Base-by-base conservation (phyloP, 2,329 filamentous ascomycete genomes). In the Botryotinia globosa region DNA sequence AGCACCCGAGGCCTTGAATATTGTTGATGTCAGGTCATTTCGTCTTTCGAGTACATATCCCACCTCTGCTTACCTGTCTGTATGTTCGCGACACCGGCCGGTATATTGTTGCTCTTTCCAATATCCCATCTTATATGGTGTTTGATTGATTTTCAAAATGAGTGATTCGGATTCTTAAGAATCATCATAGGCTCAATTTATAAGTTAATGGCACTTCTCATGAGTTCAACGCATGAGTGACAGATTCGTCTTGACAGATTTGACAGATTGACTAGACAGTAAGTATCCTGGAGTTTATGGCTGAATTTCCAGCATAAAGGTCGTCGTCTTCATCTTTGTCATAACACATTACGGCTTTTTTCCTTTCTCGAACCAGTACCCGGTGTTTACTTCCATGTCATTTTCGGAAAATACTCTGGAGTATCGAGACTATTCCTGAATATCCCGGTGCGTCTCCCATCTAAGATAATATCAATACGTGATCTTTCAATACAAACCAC, bases 21-120 rank as follows among this genome's bases (percentile, higher is more conserved):
- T n/a, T 62, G 22, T 62, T 62, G 58, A 39, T 62, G 58, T 62
- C 58, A n/a, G 58, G 34, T 64, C 42, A 12, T 64, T 44, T 34
- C 62, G 25, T 32, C 10, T 22, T 45, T 34, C n/a, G 61, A 45
- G 62, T 44, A n/a, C n/a, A n/a, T n/a, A 34, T 65, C 42, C 51
- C 64, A 66, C 45, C 25, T 54, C 45, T 25, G n/a, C 64, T 39
- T 66, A 29, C 51, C 25, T 51, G 5, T 12, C 12, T 32, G 25
- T 32, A 32, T 32, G 25, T 45, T 20, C 32, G 32, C 6, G 29
- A 16, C 9, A 37, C 37, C 37, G 7, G 37, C 37, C 37, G 7
- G 37, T 16, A 29, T 14, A 20, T 44, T 29, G 16, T 29, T 39
- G 20, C 22, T 25, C 22, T 37, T 32, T 37, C 9, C 22, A 2